Conservation (phyloP, 2,329 filamentous ascomycete genomes). For the Neurospora sp. region DNA sequence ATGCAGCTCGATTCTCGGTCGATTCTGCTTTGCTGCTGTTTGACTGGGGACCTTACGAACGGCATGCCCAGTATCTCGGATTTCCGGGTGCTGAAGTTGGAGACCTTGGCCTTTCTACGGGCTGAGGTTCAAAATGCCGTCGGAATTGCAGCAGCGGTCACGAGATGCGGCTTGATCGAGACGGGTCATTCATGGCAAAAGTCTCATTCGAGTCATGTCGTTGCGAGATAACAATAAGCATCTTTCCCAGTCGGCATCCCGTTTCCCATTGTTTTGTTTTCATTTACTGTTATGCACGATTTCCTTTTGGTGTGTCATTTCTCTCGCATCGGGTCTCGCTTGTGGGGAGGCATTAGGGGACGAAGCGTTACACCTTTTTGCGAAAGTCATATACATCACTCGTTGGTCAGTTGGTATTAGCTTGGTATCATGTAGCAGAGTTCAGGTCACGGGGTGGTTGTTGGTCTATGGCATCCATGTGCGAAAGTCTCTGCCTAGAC, state of each 20-base stretch:
- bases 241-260: conserved; percentile 10
- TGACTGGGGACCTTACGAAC: conserved; percentile 16
- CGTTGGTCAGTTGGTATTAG: not conserved
- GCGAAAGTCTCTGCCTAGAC: not conserved
- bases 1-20: conserved; percentile 3
- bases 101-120: conserved; percentile 5
- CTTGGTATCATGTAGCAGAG: not conserved
- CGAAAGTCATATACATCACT: conserved; percentile 1
- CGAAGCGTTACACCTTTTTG: conserved; percentile 16
- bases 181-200: conserved; percentile 4
- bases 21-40: conserved; percentile 3
- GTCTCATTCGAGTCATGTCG: conserved; percentile 4
- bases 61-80: conserved; percentile 20
- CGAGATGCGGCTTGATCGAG: conserved; percentile 5
- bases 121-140: conserved; percentile 3
- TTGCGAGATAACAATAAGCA: conserved; percentile 10
- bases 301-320: conserved; percentile 13
- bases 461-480: not conserved
- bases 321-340: conserved; percentile 25
- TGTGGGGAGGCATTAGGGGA: conserved; percentile 28
- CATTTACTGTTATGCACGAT: conserved; percentile 18
- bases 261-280: conserved; percentile 12
- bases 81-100: conserved; percentile 12
- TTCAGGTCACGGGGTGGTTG: not conserved
- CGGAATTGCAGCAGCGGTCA: conserved; percentile 10